Evolutionary conservation across 1,284 basidiomycete genomes (phyloP), one percentile per base, ranked within the genome.

Genomic region (Anthracocystis setariae): DNA sequence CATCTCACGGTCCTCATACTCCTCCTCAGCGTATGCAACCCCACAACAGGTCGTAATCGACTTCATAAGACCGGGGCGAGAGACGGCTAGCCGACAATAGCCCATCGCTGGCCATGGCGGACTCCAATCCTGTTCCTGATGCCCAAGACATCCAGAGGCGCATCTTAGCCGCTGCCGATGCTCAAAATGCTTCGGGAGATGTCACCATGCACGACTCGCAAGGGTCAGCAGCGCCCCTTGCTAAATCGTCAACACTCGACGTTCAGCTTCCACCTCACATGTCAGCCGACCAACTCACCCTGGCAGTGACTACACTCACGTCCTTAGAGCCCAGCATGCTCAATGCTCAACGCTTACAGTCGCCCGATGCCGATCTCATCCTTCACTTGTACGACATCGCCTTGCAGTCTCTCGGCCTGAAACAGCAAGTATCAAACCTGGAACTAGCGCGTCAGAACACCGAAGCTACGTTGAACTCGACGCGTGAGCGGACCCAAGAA

Each of bases 101-200:
- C 48, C 38, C 25, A 23, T 27, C 53, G 57, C 57, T 55, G 55
- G 47, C 24, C 61, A 70, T 70, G 66, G 55, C 61, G 50, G 56
- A 70, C 42, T 49, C 55, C n/a, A 56, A 63, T 18, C 56, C 66
- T 35, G 47, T 54, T 25, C 66, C 66, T 12, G 53, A 70, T 50
- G 47, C 66, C 32, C 66, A 70, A 42, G 66, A 70, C 23, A 70
- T 70, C 20, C 66, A 70, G 51, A 50, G 60, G 42, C 60, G 48
- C 3, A 43, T 49, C 0, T 27, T 64, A 17, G 66, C 66, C 2
- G 60, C 56, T 5, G 66, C 55, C 1, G 53, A 51, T 8, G 61
- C 53, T 3, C 62, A 49, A n/a, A 18, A 39, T 21, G 42, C 57
- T 3, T 43, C 58, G 3, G n/a, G 44, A 40, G 53, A 61, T 21